Evolutionary conservation across 257 asterid genomes (phyloP).

Genomic region (Eustoma russellianum): DNA sequence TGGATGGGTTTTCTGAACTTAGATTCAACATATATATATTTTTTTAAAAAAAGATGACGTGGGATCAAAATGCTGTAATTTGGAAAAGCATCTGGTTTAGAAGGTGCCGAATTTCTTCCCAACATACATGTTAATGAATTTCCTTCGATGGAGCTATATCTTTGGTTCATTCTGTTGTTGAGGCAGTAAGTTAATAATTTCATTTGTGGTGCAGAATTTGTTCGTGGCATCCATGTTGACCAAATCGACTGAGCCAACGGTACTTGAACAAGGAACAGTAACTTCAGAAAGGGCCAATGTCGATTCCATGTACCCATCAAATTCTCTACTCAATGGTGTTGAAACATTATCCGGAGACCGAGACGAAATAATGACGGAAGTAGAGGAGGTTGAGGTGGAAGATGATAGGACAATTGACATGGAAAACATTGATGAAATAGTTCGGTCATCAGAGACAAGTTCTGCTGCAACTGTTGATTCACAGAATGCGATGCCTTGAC

Average conservation of each 20-base stretch:
- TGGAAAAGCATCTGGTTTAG: constrained; percentile 25
- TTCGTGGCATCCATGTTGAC: constrained; percentile 64
- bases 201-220: constrained; percentile 60
- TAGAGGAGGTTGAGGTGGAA: constrained; percentile 45
- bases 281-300: constrained; percentile 24
- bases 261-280: constrained; percentile 15
- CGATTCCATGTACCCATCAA: constrained; percentile 12
- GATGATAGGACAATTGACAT: constrained; percentile 55
- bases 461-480: constrained; percentile 39
- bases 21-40: neutral
- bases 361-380: constrained; percentile 84
- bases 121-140: constrained; percentile 46
- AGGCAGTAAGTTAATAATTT: no score
- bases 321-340: constrained; percentile 40
- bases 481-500: no score
- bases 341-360: constrained; percentile 33
- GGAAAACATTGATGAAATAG: constrained; percentile 51
- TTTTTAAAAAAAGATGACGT: no score
- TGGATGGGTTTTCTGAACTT: neutral
- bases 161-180: no score
- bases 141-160: no score
- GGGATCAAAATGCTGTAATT: no score
- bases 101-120: constrained; percentile 62
- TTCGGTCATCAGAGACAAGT: constrained; percentile 39
- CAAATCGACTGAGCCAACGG: constrained; percentile 34